Conservation (phyloP, 192 early-diverging fungal species). For the Backusella westeae region DNA sequence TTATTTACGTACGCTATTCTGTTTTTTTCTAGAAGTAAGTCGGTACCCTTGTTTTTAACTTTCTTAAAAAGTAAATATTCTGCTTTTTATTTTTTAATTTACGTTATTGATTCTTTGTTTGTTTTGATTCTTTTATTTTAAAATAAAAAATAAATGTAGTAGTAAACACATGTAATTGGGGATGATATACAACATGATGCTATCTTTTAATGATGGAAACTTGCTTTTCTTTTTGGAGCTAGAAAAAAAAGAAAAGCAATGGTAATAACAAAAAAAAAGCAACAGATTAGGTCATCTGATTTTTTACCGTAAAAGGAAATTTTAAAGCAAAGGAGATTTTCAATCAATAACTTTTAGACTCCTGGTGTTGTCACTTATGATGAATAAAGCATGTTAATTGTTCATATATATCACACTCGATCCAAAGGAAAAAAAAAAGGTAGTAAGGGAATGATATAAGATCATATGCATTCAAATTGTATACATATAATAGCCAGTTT, state of each 20-base stretch:
- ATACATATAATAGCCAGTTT: not conserved
- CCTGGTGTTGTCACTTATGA: not conserved
- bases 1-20: not conserved
- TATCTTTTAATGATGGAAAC: no score
- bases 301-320: not conserved
- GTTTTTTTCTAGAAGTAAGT: not conserved
- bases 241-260: no score
- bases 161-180: no score
- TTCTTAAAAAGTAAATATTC: no score
- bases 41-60: not conserved
- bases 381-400: not conserved
- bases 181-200: no score
- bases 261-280: not conserved
- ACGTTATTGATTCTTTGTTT: not conserved
- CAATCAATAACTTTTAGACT: not conserved
- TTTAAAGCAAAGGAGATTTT: not conserved
- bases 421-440: not conserved
- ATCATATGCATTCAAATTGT: constrained; percentile 1
- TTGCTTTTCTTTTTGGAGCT: no score
- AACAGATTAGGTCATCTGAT: not conserved
- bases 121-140: not conserved
- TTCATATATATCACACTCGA: not conserved
- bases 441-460: not conserved
- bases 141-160: no score
- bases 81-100: not conserved